Evolutionary conservation across 176 grass and related monocot species (phyloP), one percentile per base, ranked within the genome.

Genomic region (Guadua angustifolia): DNA sequence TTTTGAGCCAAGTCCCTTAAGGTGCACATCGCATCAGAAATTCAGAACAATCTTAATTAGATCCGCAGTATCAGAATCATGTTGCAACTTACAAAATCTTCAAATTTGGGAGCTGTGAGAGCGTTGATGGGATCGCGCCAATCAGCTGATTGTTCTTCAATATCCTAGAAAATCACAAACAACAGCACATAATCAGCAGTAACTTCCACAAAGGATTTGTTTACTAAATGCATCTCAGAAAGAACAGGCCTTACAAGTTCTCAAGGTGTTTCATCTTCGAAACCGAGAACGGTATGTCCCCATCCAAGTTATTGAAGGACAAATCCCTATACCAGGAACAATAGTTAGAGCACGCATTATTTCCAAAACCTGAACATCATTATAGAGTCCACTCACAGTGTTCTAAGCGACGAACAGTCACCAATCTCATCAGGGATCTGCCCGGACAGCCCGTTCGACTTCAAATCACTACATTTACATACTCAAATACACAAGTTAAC

Each of bases 381-480:
- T 19, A 4, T 47, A 21, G 53, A 62, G 75, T 18, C 15, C 10
- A 87, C 93, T 99, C 67, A 99, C 97, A 99, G 74, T 4, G 53
- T 87, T 56, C 82, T 74, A 44, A 99, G 81, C 1, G 74, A 93
- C 4, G 97, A 94, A 69, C 97, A 96, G 66, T 95, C 91, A 12
- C 93, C 97, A 74, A 99, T 92, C 88, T 99, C 97, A 79, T 99
- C 97, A 13, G 97, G 97, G 29, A 99, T 96, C 84, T 99, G 91
- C 53, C 97, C 93, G 4, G 93, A 87, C 5, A 99, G 66, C 40
- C 89, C 83, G 62, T 99, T 99, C 51, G 84, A 91, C 79, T 94
- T 96, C 77, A 96, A 49, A 72, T 99, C 97, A 50, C 97, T 99
- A 13, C 12, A 38, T 49, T 75, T 22, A 42, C 10, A 49, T 43